Percentiles rank a stretch among this genome's conserved stretches.
Evolutionary conservation across 1,284 basidiomycete species (phyloP).

Genomic region (Leccinum griseonigrum): DNA sequence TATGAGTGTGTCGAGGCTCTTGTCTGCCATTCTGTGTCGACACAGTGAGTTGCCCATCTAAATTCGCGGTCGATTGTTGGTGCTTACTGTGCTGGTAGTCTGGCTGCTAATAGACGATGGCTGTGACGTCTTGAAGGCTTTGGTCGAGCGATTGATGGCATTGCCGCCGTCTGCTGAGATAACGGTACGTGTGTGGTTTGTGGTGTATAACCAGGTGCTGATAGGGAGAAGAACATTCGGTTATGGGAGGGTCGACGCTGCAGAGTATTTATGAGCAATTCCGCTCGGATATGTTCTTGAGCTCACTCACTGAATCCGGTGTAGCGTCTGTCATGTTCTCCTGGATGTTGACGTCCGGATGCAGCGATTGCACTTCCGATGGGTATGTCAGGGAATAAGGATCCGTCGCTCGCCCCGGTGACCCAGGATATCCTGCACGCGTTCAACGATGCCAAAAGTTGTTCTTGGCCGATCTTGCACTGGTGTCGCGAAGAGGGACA

Average conservation of each 20-base stretch:
- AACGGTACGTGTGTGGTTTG: slow-evolving; percentile 43
- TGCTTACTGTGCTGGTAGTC: slow-evolving; percentile 42
- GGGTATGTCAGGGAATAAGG: slow-evolving; percentile 59
- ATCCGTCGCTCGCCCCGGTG: slow-evolving; percentile 39
- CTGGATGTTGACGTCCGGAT: background rate
- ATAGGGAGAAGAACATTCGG: slow-evolving; percentile 69
- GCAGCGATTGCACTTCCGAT: slow-evolving; percentile 83
- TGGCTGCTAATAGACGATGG: slow-evolving; percentile 69
- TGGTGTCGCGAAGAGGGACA: slow-evolving; percentile 58
- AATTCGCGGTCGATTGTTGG: background rate
- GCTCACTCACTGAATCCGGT: slow-evolving; percentile 82
- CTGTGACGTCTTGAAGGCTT: slow-evolving; percentile 51
- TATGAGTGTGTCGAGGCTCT: slow-evolving; percentile 61
- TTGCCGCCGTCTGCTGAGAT: slow-evolving; percentile 56
- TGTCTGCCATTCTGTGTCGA: slow-evolving; percentile 68
- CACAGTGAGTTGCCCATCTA: slow-evolving; percentile 56
- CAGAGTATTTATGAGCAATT: slow-evolving; percentile 76
- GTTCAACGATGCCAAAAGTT: slow-evolving; percentile 63
- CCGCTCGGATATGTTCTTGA: slow-evolving; percentile 82
- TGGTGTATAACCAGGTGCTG: background rate
- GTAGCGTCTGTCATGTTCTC: background rate
- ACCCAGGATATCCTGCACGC: slow-evolving; percentile 61
- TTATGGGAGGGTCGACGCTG: slow-evolving; percentile 73
- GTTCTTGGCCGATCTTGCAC: slow-evolving; percentile 64
- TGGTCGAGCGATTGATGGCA: slow-evolving; percentile 58